Base-by-base conservation (phyloP, 176 grass and related monocot species). In the Musa itinerans region DNA sequence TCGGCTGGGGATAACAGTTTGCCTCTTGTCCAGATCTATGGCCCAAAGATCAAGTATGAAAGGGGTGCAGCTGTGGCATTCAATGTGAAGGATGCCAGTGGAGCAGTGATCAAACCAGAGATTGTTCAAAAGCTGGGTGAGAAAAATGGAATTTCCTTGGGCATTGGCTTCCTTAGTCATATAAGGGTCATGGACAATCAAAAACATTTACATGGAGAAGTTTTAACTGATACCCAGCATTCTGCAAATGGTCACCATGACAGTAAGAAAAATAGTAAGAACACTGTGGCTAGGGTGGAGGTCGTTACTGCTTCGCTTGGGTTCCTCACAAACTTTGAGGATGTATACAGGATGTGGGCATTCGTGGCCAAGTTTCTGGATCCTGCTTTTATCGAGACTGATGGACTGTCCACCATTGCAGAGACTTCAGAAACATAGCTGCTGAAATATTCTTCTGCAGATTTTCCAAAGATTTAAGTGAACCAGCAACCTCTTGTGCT, bases 31-130 rank as follows among this genome's bases (percentile, higher is more conserved):
- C 86, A 89, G 56, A 94, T 98, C 68, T 94, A 94, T 81, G 95
- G 95, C 65, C 95, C 95, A 1, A 98, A 98, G 78, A 98, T 98
- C 67, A 98, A 89, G 78, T 98, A 98, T 74, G 95, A 98, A 80
- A 83, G 94, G 55, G 94, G 94, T 82, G 90, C 94, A 79, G 94
- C 94, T 58, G 90, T 98, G 71, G 94, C 94, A 80, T 98, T 98
- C 87, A 98, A 93, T 80, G 74, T 98, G 79, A 98, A 85, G 64
- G 88, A 98, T 70, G 78, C 84, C 63, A 85, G 52, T 59, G 83
- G 79, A 10, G 78, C 84, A 13, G 68, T 93, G 72, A 82, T 98
- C 73, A 82, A 83, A 68, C 90, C 94, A 20, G 94, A 91, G 83
- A 78, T 75, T 66, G 94, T 98, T 81, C 94, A 81, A 68, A 98